Evolutionary conservation across 495 filamentous ascomycete species (phyloP).

Genomic region (Cudoniella acicularis): DNA sequence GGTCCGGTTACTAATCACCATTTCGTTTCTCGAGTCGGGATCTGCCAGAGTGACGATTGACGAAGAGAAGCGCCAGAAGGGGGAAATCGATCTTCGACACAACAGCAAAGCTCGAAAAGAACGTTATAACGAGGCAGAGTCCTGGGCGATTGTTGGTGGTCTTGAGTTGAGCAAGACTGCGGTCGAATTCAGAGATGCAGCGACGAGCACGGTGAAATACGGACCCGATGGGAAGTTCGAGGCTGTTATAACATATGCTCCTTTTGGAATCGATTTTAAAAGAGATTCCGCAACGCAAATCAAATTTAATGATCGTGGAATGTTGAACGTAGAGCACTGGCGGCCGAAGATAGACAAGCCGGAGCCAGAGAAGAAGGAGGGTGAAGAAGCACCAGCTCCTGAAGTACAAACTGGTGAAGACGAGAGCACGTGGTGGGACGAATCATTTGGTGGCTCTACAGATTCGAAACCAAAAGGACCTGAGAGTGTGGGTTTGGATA

Average conservation of each 20-base stretch:
- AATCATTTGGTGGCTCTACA: conserved; percentile 88
- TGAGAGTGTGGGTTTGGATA: conserved; percentile 86
- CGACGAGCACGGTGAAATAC: conserved; percentile 73
- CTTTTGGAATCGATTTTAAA: conserved; percentile 82
- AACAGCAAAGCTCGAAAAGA: conserved; percentile 83
- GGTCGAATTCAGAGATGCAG: conserved; percentile 52
- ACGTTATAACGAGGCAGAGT: conserved; percentile 84
- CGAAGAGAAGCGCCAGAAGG: conserved; percentile 83
- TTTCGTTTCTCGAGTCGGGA: conserved; percentile 87
- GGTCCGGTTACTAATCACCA: conserved; percentile 73
- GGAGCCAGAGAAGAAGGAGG: conserved; percentile 42
- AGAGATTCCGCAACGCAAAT: conserved; percentile 79
- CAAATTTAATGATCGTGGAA: conserved; percentile 79
- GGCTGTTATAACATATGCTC: conserved; percentile 75
- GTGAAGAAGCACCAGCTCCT: conserved; percentile 27
- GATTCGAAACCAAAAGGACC: conserved; percentile 87
- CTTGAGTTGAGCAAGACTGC: conserved; percentile 65
- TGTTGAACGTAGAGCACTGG: conserved; percentile 95
- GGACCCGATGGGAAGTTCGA: conserved; percentile 73
- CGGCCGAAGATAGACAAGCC: conserved; percentile 73
- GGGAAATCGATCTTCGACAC: conserved; percentile 83
- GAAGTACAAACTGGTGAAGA: conserved; percentile 32
- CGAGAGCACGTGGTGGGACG: conserved; percentile 96
- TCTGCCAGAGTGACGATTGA: conserved; percentile 83
- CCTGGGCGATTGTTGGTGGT: conserved; percentile 83